Evolutionary conservation across 1,139 yeast species (phyloP).

Genomic region (Lodderomyces parapsilosis): DNA sequence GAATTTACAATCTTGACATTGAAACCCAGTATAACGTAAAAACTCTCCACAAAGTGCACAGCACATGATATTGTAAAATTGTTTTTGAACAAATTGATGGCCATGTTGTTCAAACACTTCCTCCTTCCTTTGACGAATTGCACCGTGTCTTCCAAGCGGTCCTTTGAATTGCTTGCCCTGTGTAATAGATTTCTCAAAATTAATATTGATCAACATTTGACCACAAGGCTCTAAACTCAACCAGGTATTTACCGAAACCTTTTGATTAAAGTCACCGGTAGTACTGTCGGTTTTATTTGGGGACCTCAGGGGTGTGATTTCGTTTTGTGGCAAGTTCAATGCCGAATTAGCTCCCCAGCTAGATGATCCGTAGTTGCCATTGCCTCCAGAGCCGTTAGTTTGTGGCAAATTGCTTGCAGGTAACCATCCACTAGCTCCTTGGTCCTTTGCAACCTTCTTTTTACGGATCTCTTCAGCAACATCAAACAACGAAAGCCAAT

Average conservation of each 20-base stretch:
- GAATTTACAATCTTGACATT: slow-evolving; percentile 93
- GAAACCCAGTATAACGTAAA: slow-evolving; percentile 88
- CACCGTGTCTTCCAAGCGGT: slow-evolving; percentile 96
- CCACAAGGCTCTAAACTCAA: slow-evolving; percentile 92
- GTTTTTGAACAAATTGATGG: slow-evolving; percentile 93
- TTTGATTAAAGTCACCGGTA: slow-evolving; percentile 24
- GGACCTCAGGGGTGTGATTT: slow-evolving; percentile 7
- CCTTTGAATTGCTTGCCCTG: slow-evolving; percentile 58
- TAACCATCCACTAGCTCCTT: slow-evolving; percentile 81
- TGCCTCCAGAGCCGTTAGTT: slow-evolving; percentile 11
- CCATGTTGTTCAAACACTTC: slow-evolving; percentile 96
- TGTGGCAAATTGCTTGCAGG: slow-evolving; percentile 62
- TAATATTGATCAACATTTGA: slow-evolving; percentile 72
- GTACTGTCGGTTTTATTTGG: slow-evolving; percentile 4
- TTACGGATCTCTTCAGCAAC: slow-evolving; percentile 92
- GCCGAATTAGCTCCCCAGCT: slow-evolving; percentile 4
- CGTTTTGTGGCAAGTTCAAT: slow-evolving; percentile 7
- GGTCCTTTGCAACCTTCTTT: slow-evolving; percentile 76
- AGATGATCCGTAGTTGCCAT: slow-evolving; percentile 6
- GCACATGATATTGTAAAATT: slow-evolving; percentile 92
- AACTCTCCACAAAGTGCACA: slow-evolving; percentile 97
- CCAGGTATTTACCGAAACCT: slow-evolving; percentile 69
- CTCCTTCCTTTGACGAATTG: slow-evolving; percentile 91
- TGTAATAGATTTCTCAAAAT: slow-evolving; percentile 69
- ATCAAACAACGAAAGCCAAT: slow-evolving; percentile 88